These are phyloP conservation scores for Chaetothyriales sp. DNA, from an alignment of 2,329 filamentous ascomycete species.

Conservation along the genomic window DNA sequence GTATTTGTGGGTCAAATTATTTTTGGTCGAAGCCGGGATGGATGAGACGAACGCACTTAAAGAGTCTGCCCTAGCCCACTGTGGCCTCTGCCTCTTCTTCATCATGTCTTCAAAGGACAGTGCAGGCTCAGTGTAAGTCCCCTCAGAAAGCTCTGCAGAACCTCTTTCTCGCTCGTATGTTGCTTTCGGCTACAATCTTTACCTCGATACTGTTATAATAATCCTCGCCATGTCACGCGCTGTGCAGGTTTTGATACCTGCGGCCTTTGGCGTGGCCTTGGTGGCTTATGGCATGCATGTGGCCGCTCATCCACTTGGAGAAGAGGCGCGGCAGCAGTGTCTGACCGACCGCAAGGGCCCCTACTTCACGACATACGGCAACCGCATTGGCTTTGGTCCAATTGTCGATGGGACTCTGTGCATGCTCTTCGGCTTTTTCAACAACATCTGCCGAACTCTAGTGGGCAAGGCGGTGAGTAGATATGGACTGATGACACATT, in stretches of 20 bases:
- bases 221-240: background rate
- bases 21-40: no score
- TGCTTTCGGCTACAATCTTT: background rate
- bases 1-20: no score
- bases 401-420: background rate
- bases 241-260: background rate
- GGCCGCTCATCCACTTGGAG: background rate
- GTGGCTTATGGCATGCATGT: background rate
- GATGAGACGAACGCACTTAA: no score
- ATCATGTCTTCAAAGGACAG: no score
- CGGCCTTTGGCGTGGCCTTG: background rate
- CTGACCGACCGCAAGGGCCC: background rate
- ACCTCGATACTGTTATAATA: background rate
- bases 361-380: background rate
- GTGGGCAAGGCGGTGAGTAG: background rate
- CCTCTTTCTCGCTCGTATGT: background rate
- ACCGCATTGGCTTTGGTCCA: background rate
- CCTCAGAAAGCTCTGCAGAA: no score
- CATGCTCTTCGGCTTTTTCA: background rate
- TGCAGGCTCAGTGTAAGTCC: no score
- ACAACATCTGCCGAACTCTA: background rate
- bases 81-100: no score
- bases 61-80: no score
- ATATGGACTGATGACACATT: background rate
- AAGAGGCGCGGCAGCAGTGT: background rate